phyloP scores from a whole-genome alignment of 148 eudicot species.

The Linanthus parryae region DNA sequence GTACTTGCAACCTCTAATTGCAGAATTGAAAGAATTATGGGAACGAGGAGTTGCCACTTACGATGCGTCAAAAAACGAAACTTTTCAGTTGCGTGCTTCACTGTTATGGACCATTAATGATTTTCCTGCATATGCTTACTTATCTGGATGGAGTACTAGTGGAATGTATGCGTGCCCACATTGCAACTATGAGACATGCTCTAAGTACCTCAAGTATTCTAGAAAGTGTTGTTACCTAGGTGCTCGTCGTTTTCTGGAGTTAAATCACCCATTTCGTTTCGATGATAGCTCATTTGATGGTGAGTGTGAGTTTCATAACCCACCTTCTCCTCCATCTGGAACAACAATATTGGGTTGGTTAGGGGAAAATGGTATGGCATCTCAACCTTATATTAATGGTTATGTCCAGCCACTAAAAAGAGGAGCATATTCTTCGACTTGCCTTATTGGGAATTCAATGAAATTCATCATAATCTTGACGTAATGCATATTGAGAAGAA shows the following conservation, averaged over 20 bases:
- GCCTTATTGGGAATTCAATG: too few relatives aligned
- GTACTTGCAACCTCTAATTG: neutral
- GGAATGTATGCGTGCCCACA: slow-evolving; percentile 1
- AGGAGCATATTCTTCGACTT: too few relatives aligned
- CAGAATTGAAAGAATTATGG: slow-evolving; percentile 5
- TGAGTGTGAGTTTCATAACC: too few relatives aligned
- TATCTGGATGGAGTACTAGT: slow-evolving; percentile 16
- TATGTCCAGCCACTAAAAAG: too few relatives aligned
- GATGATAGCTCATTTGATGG: too few relatives aligned
- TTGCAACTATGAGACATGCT: neutral
- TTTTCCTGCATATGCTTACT: slow-evolving; percentile 10
- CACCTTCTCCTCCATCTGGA: too few relatives aligned
- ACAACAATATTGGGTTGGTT: too few relatives aligned
- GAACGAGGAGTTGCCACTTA: neutral
- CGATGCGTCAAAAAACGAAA: neutral
- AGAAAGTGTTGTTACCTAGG: slow-evolving; percentile 4
- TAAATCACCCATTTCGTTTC: slow-evolving; percentile 3
- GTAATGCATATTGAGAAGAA: too few relatives aligned
- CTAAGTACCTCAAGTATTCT: neutral
- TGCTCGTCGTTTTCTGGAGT: neutral
- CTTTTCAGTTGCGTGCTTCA: neutral
- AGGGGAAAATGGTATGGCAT: too few relatives aligned
- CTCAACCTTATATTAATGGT: too few relatives aligned
- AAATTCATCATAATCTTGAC: too few relatives aligned
- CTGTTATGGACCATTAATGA: slow-evolving; percentile 19